Percentiles rank a stretch among this genome's conserved stretches.
These are phyloP conservation scores for Trifolium repens DNA, from an alignment of 306 rosid genomes.

Conservation along the genomic window DNA sequence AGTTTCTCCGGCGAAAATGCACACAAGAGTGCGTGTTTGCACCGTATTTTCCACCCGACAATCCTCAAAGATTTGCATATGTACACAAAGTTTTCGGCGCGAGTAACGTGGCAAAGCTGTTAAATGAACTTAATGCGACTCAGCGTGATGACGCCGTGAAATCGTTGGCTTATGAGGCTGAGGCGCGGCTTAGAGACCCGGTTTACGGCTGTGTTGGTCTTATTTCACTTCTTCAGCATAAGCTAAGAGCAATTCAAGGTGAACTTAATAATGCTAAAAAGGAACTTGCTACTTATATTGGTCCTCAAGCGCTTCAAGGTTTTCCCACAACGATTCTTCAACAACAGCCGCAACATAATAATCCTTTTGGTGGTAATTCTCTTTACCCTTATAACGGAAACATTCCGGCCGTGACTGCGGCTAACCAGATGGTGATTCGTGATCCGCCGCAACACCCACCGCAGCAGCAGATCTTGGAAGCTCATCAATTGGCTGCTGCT, in stretches of 20 bases:
- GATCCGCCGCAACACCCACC: conserved; percentile 48
- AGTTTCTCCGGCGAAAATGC: conserved; percentile 76
- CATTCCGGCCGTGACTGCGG: conserved; percentile 39
- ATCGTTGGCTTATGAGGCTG: conserved; percentile 89
- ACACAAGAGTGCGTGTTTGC: conserved; percentile 94
- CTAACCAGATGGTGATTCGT: conserved; percentile 57
- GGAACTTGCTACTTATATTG: conserved; percentile 76
- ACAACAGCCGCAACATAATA: conserved; percentile 48
- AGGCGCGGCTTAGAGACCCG: conserved; percentile 82
- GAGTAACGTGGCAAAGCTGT: conserved; percentile 83
- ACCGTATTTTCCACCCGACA: conserved; percentile 95
- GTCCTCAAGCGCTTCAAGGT: conserved; percentile 67
- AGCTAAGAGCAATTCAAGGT: conserved; percentile 56
- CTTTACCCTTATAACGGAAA: conserved; percentile 49
- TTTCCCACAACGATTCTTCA: conserved; percentile 44
- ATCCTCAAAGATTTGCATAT: conserved; percentile 76
- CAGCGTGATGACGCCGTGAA: conserved; percentile 90
- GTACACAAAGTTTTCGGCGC: conserved; percentile 95
- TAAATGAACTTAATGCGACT: conserved; percentile 69
- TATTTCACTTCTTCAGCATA: conserved; percentile 83
- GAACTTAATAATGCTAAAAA: conserved; percentile 70
- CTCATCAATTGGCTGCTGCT: conserved; percentile 73
- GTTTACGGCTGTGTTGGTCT: conserved; percentile 95
- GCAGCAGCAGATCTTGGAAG: conserved; percentile 63
- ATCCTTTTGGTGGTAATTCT: conserved; percentile 42